Evolutionary conservation across 768 basidiomycete species (phyloP).

Genomic region (Boletus rufocinnamomeus): DNA sequence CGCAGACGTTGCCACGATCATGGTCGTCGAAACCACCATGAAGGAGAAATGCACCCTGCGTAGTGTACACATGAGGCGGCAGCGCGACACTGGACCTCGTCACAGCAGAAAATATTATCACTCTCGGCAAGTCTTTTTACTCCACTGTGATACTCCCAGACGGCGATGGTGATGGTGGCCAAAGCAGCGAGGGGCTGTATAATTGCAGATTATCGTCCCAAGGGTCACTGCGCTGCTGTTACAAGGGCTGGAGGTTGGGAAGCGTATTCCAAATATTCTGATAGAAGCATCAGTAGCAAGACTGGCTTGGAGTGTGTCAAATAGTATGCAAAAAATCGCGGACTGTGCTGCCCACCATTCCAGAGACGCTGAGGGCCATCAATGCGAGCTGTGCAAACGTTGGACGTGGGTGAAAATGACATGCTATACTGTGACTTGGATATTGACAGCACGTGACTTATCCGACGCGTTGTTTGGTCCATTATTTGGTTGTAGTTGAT

Average conservation of each 20-base stretch:
- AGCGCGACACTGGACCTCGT: conserved; percentile 41
- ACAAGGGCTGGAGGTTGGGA: conserved; percentile 42
- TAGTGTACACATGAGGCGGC: conserved; percentile 5
- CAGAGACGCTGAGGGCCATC: conserved; percentile 34
- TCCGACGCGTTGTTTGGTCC: conserved; percentile 34
- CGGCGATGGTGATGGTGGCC: conserved; percentile 53
- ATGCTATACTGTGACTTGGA: background rate
- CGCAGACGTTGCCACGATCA: conserved; percentile 55
- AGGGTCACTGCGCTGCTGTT: conserved; percentile 25
- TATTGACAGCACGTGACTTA: conserved; percentile 20
- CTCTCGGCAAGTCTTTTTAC: conserved; percentile 55
- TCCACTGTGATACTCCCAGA: conserved; percentile 67
- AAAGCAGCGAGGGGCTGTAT: conserved; percentile 57
- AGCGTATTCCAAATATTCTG: conserved; percentile 52
- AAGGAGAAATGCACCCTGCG: conserved; percentile 53
- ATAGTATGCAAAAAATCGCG: conserved; percentile 60
- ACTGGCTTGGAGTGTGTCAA: conserved; percentile 69
- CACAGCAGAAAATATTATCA: conserved; percentile 32
- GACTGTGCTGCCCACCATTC: conserved; percentile 61
- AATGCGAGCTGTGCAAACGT: background rate
- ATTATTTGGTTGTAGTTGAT: conserved; percentile 47
- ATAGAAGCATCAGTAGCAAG: conserved; percentile 61
- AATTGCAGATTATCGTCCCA: conserved; percentile 44
- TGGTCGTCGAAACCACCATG: conserved; percentile 48
- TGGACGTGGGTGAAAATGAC: background rate